A percentile compares a stretch with the other conserved stretches of the same genome.
These are phyloP conservation scores for Fraxinus pennsylvanica DNA, from an alignment of 257 asterid genomes.

Conservation along the genomic window DNA sequence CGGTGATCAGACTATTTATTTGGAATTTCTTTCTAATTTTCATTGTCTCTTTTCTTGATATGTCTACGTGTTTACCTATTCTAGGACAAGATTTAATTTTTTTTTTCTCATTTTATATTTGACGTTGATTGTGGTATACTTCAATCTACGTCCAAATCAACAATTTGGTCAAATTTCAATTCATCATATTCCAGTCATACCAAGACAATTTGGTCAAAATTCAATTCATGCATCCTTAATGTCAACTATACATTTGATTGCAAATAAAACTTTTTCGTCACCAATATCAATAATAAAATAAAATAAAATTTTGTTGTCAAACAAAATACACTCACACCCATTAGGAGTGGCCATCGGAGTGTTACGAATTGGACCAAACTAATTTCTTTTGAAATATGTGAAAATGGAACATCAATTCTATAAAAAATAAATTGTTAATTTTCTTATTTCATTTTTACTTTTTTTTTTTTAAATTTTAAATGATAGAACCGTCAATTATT, in stretches of 20 bases:
- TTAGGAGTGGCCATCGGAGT: too few species aligned
- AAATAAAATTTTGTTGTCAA: background rate
- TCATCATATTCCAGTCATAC: background rate
- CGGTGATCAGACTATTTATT: too few species aligned
- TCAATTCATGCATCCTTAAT: background rate
- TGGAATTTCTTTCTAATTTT: background rate
- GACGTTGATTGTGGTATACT: background rate
- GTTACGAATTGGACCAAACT: too few species aligned
- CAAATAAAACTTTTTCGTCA: background rate
- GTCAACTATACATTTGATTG: background rate
- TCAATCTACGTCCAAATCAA: background rate
- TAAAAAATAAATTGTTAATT: too few species aligned
- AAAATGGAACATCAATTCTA: too few species aligned
- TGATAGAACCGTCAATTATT: too few species aligned
- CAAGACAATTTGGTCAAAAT: background rate
- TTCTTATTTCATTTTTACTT: too few species aligned
- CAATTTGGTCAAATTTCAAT: background rate
- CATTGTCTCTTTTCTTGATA: background rate
- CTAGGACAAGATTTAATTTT: background rate
- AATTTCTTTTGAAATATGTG: too few species aligned
- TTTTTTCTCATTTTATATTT: too few species aligned
- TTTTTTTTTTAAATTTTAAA: too few species aligned
- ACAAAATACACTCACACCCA: background rate
- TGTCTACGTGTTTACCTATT: background rate
- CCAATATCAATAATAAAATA: background rate